Evolutionary conservation across 768 basidiomycete genomes (phyloP), one percentile per base, ranked within the genome.

Genomic region (Lactarius akahatsu): DNA sequence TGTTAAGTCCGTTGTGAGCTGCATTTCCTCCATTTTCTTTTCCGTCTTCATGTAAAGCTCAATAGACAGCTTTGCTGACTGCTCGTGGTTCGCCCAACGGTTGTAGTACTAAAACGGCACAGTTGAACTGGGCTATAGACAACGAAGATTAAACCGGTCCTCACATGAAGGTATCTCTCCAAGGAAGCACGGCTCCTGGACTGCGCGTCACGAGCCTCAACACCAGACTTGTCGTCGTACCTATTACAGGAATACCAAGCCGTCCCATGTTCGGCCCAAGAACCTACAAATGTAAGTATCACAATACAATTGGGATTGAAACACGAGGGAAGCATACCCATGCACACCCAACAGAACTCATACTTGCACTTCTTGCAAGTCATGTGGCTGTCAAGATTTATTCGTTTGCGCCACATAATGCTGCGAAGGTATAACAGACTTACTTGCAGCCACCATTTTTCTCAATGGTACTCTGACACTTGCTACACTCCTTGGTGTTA

Each of bases 1-100:
- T 2, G 94, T 95, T 45, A 99, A 79, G 63, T 87, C 83, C 2
- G 93, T 94, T 13, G 88, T 89, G 69, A 94, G 85, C 80, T 98
- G 97, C 90, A 98, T 96, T 78, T 97, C 94, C 77, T 98, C 95
- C 97, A 99, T 99, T 87, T 98, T 98, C 86, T 96, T 95, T 84
- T 99, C 96, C 15, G 96, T 98, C 81, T 95, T 95, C 63, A 83
- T 83, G 76, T 96, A 96, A 50, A 98, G 81, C 70, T 98, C 94
- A 18, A 92, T 76, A 20, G 96, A 95, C 59, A 99, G 88, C 78
- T 95, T 96, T 59, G 96, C 94, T n/a, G 96, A 97, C 75, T 97
- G 96, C 74, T 99, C 97, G 79, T 99, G 97, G 77, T 99, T 99
- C 9, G 97, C 93, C 92, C 94, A 99, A 47, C 97, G 92, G 76